These are phyloP conservation scores for Echinosophora koreensis DNA, from an alignment of 306 rosid genomes.

Conservation along the genomic window DNA sequence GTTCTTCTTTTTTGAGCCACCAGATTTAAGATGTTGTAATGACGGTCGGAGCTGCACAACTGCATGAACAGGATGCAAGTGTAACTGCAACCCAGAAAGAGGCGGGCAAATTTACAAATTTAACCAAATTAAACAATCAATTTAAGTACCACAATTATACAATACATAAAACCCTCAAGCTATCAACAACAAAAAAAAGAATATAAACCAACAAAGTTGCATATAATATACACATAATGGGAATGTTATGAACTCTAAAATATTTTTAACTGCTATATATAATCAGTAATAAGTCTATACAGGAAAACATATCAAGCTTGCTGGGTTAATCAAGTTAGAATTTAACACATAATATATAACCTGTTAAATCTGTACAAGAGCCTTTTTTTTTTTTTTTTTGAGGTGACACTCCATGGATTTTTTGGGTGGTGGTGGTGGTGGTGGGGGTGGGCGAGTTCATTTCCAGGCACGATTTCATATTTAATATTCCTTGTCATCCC, in stretches of 20 bases:
- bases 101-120: slow-evolving; percentile 22
- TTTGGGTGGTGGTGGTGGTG: too few relatives aligned
- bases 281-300: background rate
- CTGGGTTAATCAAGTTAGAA: slow-evolving; percentile 2
- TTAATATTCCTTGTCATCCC: slow-evolving; percentile 22
- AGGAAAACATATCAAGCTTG: slow-evolving; percentile 15
- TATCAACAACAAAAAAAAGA: slow-evolving; percentile 37
- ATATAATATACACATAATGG: slow-evolving; percentile 15
- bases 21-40: slow-evolving; percentile 64
- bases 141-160: slow-evolving; percentile 24
- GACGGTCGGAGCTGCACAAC: slow-evolving; percentile 88
- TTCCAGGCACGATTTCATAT: background rate
- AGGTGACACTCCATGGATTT: background rate
- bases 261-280: slow-evolving; percentile 12
- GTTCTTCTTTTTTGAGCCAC: slow-evolving; percentile 64
- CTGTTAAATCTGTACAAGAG: background rate
- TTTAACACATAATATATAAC: slow-evolving; percentile 13
- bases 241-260: background rate
- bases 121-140: slow-evolving; percentile 31
- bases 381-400: too few relatives aligned
- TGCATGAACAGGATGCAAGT: slow-evolving; percentile 84
- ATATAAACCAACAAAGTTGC: slow-evolving; percentile 19
- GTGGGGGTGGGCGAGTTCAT: background rate
- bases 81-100: slow-evolving; percentile 75
- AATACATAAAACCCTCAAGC: slow-evolving; percentile 38